Conservation (phyloP, 495 filamentous ascomycete genomes). For the Apodospora peruviana region DNA sequence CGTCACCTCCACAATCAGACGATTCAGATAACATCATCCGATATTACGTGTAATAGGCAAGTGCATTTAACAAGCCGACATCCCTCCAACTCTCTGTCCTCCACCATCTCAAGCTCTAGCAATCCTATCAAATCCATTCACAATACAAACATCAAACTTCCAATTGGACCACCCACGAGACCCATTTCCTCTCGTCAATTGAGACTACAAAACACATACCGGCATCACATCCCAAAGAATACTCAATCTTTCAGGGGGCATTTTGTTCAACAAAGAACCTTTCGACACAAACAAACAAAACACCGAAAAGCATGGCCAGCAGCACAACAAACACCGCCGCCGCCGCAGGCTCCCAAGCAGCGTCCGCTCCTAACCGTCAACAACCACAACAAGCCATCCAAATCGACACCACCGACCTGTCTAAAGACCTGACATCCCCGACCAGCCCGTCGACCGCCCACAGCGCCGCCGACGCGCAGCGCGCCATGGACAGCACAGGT, state of each 20-base stretch:
- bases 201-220: no score
- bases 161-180: no score
- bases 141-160: no score
- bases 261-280: not conserved
- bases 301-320: not conserved
- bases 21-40: no score
- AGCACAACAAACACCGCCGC: not conserved
- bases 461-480: constrained; percentile 21
- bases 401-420: no score
- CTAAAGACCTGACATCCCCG: constrained; percentile 3
- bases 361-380: not conserved
- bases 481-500: constrained; percentile 29
- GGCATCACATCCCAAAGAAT: not conserved
- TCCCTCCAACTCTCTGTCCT: not conserved
- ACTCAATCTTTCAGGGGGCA: not conserved
- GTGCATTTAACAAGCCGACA: not conserved
- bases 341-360: not conserved
- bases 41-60: not conserved
- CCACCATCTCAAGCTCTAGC: no score
- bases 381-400: no score
- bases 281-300: not conserved
- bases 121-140: no score
- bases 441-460: constrained; percentile 10
- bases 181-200: no score
- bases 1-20: not conserved